These are phyloP conservation scores for Lagerstroemia speciosa DNA, from an alignment of 345 rosid species.

Conservation along the genomic window DNA sequence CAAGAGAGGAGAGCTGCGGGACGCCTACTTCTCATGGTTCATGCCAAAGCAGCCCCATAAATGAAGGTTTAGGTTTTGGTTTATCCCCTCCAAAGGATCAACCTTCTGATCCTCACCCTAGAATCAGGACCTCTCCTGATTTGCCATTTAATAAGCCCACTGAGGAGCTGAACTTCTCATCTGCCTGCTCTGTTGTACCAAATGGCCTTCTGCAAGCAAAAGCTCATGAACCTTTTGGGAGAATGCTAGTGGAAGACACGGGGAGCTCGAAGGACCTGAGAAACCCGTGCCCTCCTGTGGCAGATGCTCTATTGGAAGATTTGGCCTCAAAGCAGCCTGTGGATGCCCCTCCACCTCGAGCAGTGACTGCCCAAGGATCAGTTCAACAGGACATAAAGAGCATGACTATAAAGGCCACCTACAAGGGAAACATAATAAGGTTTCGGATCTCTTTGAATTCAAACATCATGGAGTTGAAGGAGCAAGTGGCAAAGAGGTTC, in stretches of 20 bases:
- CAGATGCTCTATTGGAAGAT: constrained; percentile 38
- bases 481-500: constrained; percentile 81
- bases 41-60: constrained; percentile 53
- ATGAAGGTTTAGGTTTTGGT: constrained; percentile 19
- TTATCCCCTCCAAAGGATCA: constrained; percentile 28
- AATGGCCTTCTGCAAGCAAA: constrained; percentile 34
- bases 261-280: constrained; percentile 85
- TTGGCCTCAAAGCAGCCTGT: constrained; percentile 28
- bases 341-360: too few relatives aligned
- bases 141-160: constrained; percentile 21
- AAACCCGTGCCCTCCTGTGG: constrained; percentile 50
- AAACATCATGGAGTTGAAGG: constrained; percentile 54
- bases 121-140: constrained; percentile 31
- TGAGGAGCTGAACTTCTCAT: constrained; percentile 16
- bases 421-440: constrained; percentile 71
- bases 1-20: constrained; percentile 65
- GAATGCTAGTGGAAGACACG: constrained; percentile 62
- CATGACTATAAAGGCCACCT: constrained; percentile 67
- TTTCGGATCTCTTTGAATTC: constrained; percentile 50
- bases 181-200: constrained; percentile 35
- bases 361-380: constrained; percentile 5
- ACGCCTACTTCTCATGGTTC: constrained; percentile 77
- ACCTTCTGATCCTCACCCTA: constrained; percentile 19
- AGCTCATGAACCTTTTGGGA: constrained; percentile 43
- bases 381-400: constrained; percentile 30